Evolutionary conservation across 306 rosid species (phyloP).

Genomic region (Gillenia trifoliata): DNA sequence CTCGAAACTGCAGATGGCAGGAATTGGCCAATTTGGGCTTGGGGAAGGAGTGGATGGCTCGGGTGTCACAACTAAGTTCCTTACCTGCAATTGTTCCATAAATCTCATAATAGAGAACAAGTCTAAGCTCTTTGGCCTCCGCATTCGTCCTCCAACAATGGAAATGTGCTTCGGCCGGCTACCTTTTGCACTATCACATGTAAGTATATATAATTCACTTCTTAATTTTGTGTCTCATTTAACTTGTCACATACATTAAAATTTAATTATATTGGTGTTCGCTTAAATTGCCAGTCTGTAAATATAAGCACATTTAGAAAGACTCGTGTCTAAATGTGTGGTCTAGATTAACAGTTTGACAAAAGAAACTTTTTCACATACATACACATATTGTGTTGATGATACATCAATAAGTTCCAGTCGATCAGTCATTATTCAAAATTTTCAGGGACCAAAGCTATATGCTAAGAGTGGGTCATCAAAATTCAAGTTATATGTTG

Average conservation of each 20-base stretch:
- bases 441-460: constrained; percentile 45
- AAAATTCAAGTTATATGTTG: constrained; percentile 35
- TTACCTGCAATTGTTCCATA: constrained; percentile 60
- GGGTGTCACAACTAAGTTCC: constrained; percentile 76
- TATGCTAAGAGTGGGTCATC: constrained; percentile 68
- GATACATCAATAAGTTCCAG: background rate
- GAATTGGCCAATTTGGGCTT: constrained; percentile 51
- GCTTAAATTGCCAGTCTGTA: background rate
- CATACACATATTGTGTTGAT: too few relatives aligned
- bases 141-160: constrained; percentile 61
- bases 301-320: background rate
- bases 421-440: background rate
- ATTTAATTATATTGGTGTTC: background rate
- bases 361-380: too few relatives aligned
- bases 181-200: constrained; percentile 59
- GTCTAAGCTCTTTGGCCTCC: constrained; percentile 81
- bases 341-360: background rate
- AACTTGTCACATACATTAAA: too few relatives aligned
- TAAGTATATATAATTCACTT: constrained; percentile 22
- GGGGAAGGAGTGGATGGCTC: constrained; percentile 88
- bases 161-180: constrained; percentile 61
- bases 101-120: constrained; percentile 57
- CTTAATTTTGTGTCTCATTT: background rate
- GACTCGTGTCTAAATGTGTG: background rate
- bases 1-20: constrained; percentile 36